Percentiles rank a stretch among this genome's conserved stretches.
Evolutionary conservation across 208 protist genomes (phyloP).

Genomic region (Acanthamoeba castellanii): DNA sequence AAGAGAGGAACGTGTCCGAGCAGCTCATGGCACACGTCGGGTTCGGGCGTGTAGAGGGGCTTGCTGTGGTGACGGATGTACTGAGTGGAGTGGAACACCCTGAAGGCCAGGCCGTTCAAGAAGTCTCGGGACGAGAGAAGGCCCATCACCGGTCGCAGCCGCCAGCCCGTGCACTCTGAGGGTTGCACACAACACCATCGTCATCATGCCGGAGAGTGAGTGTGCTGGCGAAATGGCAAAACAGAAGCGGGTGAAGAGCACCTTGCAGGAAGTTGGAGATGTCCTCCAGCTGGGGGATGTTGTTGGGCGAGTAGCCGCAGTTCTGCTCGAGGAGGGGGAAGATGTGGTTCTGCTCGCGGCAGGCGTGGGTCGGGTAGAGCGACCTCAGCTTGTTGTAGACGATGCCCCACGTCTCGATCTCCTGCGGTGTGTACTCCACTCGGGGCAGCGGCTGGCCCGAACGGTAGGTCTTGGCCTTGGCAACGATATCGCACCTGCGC

Average conservation of each 20-base stretch:
- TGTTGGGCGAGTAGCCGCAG: conserved; percentile 93
- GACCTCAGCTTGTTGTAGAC: conserved; percentile 90
- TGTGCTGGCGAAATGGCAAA: conserved; percentile 10
- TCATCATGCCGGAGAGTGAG: not conserved
- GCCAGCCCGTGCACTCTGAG: conserved; percentile 93
- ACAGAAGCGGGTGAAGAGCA: conserved; percentile 42
- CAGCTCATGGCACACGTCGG: conserved; percentile 95
- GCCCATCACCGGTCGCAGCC: conserved; percentile 94
- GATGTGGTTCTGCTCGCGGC: conserved; percentile 94
- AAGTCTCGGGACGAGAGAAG: conserved; percentile 96
- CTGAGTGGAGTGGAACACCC: conserved; percentile 97
- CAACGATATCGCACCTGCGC: conserved; percentile 88
- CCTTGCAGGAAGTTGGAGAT: conserved; percentile 94
- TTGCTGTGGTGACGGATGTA: conserved; percentile 96
- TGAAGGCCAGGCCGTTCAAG: conserved; percentile 96
- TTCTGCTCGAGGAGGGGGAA: conserved; percentile 95
- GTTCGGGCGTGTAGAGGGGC: conserved; percentile 75
- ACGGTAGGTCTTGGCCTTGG: conserved; percentile 48
- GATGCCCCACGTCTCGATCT: conserved; percentile 93
- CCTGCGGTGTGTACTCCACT: conserved; percentile 94
- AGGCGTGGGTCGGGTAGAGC: conserved; percentile 95
- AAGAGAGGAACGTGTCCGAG: conserved; percentile 97
- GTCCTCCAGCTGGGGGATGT: conserved; percentile 96
- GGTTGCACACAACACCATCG: not conserved
- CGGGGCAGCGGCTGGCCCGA: conserved; percentile 91